These are phyloP conservation scores for Hypoxylon crocopeplum DNA, from an alignment of 495 filamentous ascomycete genomes.

Conservation along the genomic window DNA sequence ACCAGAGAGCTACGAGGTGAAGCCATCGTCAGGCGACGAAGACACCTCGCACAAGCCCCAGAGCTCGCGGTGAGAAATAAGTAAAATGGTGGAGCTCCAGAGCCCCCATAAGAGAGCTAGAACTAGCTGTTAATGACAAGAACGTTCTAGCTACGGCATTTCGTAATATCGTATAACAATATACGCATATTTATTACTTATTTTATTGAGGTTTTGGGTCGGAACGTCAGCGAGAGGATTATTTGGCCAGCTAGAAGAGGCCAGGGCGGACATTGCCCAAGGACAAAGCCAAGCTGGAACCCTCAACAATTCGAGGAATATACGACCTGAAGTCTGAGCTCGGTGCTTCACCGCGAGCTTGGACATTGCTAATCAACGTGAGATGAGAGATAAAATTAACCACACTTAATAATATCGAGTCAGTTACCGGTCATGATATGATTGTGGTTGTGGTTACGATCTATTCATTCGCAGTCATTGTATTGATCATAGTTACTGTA, in stretches of 20 bases:
- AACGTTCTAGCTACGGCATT: conserved; percentile 1
- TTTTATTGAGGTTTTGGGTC: background rate
- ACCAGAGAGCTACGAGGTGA: background rate
- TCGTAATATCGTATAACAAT: conserved; percentile 2
- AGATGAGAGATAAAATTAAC: no score
- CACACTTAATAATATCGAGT: no score
- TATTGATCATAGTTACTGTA: no score
- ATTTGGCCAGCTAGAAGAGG: background rate
- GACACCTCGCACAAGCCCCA: background rate
- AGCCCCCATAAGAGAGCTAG: conserved; percentile 6
- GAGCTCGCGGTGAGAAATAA: conserved; percentile 9
- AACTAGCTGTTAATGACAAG: background rate
- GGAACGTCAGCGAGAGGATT: background rate
- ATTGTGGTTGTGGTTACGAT: no score
- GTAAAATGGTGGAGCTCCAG: conserved; percentile 5
- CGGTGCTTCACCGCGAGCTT: no score
- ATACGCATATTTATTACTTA: conserved; percentile 21
- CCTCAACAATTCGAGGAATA: no score
- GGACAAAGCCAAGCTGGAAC: no score
- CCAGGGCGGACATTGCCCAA: no score
- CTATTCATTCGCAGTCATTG: no score
- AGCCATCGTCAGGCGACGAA: background rate
- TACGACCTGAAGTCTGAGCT: no score
- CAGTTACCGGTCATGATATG: no score
- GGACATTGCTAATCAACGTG: no score